Base-by-base conservation (phyloP, 331 rosid species). In the Telfairia occidentalis region DNA sequence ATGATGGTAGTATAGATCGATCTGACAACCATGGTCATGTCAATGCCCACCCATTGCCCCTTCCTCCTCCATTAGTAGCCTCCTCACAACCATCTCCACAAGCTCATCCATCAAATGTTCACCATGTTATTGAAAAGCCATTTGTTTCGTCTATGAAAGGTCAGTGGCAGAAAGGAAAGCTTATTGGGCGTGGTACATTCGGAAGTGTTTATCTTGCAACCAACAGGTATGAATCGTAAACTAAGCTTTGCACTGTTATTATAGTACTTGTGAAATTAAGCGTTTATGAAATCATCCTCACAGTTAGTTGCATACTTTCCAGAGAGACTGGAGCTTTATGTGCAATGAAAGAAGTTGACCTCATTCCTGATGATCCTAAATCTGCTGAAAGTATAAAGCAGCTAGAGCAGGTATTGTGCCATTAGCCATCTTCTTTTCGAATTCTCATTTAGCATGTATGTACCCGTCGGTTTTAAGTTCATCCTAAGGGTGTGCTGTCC, bases 281-380 rank as follows among this genome's bases (percentile, higher is more conserved):
- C 70, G 37, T 76, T 71, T 60, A 66, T 76, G 24, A 37, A 43
- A 61, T 7, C 49, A 15, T 80, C 78, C 76, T 67, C 30, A 23
- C 73, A 1, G 49, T 67, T 74, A 60, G 69, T 45, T 80, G 37
- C 81, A 64, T 65, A 24, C 75, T 6, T 81, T 77, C 45, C 76
- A 95, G 96, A 57, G 92, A 86, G 82, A 95, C 93, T 0, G 98
- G 98, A 81, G 97, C 98, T 77, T 88, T 88, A n/a, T 95, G 97
- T 81, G 97, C 97, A 52, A 83, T 95, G 97, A 95, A 95, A 86
- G 98, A 90, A 86, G 98, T 95, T 78, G 97, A 95, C 61, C 81
- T 95, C 81, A 86, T 95, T 83, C 93, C 84, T 18, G 97, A 95
- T 86, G 97, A 91, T 82, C 89, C 97, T 76, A 91, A 95, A 77